Base-by-base conservation (phyloP, 179 eudicot genomes). In the Spergularia azorica region DNA sequence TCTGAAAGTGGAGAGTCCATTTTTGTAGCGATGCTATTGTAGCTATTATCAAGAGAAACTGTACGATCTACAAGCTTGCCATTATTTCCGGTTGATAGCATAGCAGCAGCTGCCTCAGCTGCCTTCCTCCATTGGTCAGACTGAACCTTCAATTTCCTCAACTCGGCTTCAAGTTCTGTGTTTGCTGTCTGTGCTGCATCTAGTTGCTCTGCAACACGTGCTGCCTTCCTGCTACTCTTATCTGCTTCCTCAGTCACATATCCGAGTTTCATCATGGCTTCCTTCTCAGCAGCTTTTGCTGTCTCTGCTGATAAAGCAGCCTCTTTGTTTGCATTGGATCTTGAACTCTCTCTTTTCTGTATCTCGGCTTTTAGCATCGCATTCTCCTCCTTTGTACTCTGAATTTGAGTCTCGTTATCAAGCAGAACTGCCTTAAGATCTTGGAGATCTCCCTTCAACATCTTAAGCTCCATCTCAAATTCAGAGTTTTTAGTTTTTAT, bases 91-190 rank as follows among this genome's bases (percentile, higher is more conserved):
- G 86, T 73, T 0, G 96, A 85, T 15, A 94, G 90, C 89, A 94
- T 92, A 6, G 97, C 85, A 16, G 98, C 90, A 70, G 98, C 98
- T 21, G 96, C 96, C 82, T 94, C 98, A 20, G 98, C 98, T 0
- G 98, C 98, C 76, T 94, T 94, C 79, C 97, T 90, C 96, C 96
- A 94, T 78, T 94, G 98, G 70, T 92, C 97, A 0, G 91, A 83
- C 65, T 94, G 98, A 69, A 94, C 96, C 67, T 94, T 94, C 71
- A 94, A 59, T 75, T 87, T 88, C 84, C 93, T 87, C 69, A 94
- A 50, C 80, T 94, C 97, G 1, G 94, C 87, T 79, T 94, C 98
- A 75, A 94, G 82, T 38, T 88, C 91, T 0, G 88, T 63, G 50
- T 89, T 90, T 32, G 83, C 83, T 5, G 77, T 89, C 76, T 92